Percentiles rank a stretch among this genome's conserved stretches.
Conservation (phyloP, 768 basidiomycete genomes). For the Amanita pseudoporphyria region DNA sequence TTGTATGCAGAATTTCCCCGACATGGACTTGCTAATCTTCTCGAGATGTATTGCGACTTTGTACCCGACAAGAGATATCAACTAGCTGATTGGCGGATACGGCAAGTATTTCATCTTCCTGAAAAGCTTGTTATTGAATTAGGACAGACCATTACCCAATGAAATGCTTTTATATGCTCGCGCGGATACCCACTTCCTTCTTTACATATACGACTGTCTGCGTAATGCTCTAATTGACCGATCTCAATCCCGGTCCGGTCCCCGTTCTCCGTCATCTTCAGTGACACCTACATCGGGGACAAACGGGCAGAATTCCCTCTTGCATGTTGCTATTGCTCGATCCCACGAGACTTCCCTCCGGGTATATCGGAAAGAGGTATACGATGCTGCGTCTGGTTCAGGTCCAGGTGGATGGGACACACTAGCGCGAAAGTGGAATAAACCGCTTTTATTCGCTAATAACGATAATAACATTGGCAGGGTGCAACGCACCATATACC, state of each 20-base stretch:
- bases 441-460: constrained; percentile 33
- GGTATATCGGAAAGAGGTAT: constrained; percentile 57
- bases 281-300: constrained; percentile 12
- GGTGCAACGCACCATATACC: constrained; percentile 56
- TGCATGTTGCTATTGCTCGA: constrained; percentile 57
- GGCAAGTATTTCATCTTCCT: constrained; percentile 30
- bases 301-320: constrained; percentile 27
- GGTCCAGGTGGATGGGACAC: constrained; percentile 73
- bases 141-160: constrained; percentile 57
- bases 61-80: constrained; percentile 93
- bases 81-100: constrained; percentile 94
- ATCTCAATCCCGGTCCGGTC: constrained; percentile 33
- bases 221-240: constrained; percentile 80
- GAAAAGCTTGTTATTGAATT: not conserved
- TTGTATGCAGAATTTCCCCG: constrained; percentile 57
- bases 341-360: constrained; percentile 73
- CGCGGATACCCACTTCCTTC: constrained; percentile 92
- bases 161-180: constrained; percentile 93
- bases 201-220: constrained; percentile 87
- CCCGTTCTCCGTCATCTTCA: constrained; percentile 28
- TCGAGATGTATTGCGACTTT: constrained; percentile 87
- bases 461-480: constrained; percentile 27
- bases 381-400: constrained; percentile 53
- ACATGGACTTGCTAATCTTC: constrained; percentile 75
- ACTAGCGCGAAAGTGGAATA: constrained; percentile 79